Evolutionary conservation across 768 basidiomycete species (phyloP), one percentile per base, ranked within the genome.

Genomic region (Bullera alba): DNA sequence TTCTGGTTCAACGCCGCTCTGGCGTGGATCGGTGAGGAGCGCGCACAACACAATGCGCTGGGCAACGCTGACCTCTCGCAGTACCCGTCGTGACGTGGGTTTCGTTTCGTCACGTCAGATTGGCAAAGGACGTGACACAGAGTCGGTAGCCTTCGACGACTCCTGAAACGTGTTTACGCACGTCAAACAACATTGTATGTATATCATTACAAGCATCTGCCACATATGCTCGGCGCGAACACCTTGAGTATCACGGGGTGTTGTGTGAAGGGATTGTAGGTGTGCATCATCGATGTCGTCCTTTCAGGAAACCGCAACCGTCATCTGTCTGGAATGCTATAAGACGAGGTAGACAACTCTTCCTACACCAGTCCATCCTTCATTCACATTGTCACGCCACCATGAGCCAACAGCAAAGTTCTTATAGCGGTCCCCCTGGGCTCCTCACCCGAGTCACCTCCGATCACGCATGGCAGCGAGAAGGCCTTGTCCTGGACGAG

Each of bases 1-100:
- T 53, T 51, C 39, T 58, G 57, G 51, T 43, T 56, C 23, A 27
- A 39, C 28, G 39, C 51, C 5, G 54, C 51, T 3, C 45, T 42
- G 17, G 30, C 29, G 8, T 50, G 37, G 30, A 25, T 53, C 1
- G 54, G 61, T 62, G 30, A 46, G 57, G n/a, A 10, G 10, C 10
- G 32, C 32, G 39, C 46, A 4, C 22, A 10, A 29, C 8, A 25
- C 14, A 32, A n/a, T 3, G n/a, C 26, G 34, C 3, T 27, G 17
- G 3, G 12, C 14, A 34, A 29, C 47, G 44, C 35, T 47, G 37
- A 47, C 17, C 1, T 8, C 10, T 6, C 6, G n/a, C 34, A 53
- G 51, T 47, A 15, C 27, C 19, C 3, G 51, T 46, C 21, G 29
- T 46, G 1, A 42, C 39, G 15, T 30, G 26, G 17, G 29, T 38